Evolutionary conservation across 2,329 filamentous ascomycete species (phyloP).

Genomic region (Diaporthe vaccinii): DNA sequence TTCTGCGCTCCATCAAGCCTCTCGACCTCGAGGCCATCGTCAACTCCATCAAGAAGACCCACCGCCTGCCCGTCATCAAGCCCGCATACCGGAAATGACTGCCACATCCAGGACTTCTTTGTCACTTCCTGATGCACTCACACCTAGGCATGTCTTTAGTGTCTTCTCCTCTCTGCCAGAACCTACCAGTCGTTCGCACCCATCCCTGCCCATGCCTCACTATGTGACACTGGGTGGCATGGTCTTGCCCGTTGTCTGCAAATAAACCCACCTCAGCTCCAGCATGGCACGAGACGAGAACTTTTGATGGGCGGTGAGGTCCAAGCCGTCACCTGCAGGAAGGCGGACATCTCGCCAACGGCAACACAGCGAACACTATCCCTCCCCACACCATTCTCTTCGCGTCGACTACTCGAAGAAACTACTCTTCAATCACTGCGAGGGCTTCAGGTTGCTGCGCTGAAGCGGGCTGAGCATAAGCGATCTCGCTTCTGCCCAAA

Average conservation of each 20-base stretch:
- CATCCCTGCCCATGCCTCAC: too few relatives aligned
- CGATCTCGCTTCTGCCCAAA: background rate
- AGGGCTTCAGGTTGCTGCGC: background rate
- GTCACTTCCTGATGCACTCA: too few relatives aligned
- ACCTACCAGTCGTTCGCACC: background rate
- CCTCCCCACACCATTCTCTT: slow-evolving; percentile 70
- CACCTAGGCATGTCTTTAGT: slow-evolving; percentile 74
- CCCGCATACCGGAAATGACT: slow-evolving; percentile 81
- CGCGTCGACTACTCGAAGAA: slow-evolving; percentile 51
- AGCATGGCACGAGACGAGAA: background rate
- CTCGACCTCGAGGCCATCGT: slow-evolving; percentile 95
- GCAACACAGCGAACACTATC: slow-evolving; percentile 45
- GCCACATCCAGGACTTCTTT: too few relatives aligned
- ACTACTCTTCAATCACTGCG: background rate
- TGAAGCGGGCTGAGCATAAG: background rate
- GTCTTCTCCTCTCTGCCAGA: slow-evolving; percentile 66
- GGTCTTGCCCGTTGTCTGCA: too few relatives aligned
- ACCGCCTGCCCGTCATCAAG: slow-evolving; percentile 89
- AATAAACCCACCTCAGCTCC: background rate
- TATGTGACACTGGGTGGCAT: too few relatives aligned
- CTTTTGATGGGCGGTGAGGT: background rate
- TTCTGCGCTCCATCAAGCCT: slow-evolving; percentile 97
- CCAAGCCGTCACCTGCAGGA: too few relatives aligned
- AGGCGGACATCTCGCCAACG: slow-evolving; percentile 43
- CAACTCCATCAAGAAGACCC: slow-evolving; percentile 99